A percentile compares a stretch with the other conserved stretches of the same genome.
Evolutionary conservation across 1,284 basidiomycete genomes (phyloP).

Genomic region (Takashimella tepidaria): DNA sequence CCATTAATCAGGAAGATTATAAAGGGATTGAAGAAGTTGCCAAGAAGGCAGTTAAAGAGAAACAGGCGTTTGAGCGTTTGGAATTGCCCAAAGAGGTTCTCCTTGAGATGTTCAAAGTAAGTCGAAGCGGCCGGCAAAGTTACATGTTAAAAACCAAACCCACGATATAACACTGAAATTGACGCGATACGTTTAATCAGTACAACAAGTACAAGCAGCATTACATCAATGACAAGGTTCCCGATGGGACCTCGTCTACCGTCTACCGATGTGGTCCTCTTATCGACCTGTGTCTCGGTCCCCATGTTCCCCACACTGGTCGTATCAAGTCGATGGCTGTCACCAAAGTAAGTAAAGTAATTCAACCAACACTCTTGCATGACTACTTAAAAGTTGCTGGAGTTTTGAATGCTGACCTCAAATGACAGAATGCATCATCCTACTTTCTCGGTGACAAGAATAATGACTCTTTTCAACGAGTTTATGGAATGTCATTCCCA

Average conservation of each 20-base stretch:
- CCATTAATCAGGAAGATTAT: conserved; percentile 76
- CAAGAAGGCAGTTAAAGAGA: conserved; percentile 88
- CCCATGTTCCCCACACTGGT: conserved; percentile 96
- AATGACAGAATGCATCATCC: conserved; percentile 80
- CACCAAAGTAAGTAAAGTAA: conserved; percentile 62
- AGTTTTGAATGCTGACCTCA: conserved; percentile 1
- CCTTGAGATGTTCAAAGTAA: conserved; percentile 90
- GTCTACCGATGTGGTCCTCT: conserved; percentile 99
- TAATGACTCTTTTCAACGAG: conserved; percentile 93
- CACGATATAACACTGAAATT: no score
- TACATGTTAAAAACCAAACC: no score
- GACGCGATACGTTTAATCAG: conserved; percentile 55
- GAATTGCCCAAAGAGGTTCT: conserved; percentile 90
- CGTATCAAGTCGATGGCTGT: conserved; percentile 95
- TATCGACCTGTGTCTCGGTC: conserved; percentile 95
- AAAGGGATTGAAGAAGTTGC: conserved; percentile 81
- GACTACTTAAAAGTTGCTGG: no score
- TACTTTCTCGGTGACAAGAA: conserved; percentile 95
- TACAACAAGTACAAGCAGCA: conserved; percentile 99
- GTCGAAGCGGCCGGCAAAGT: no score
- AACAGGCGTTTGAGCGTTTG: conserved; percentile 93
- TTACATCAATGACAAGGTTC: conserved; percentile 91
- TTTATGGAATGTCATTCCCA: conserved; percentile 99
- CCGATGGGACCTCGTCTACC: conserved; percentile 93
- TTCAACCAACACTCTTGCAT: background rate